phyloP scores from a whole-genome alignment of 2,329 filamentous ascomycete species.

The Karstenula rhodostoma region DNA sequence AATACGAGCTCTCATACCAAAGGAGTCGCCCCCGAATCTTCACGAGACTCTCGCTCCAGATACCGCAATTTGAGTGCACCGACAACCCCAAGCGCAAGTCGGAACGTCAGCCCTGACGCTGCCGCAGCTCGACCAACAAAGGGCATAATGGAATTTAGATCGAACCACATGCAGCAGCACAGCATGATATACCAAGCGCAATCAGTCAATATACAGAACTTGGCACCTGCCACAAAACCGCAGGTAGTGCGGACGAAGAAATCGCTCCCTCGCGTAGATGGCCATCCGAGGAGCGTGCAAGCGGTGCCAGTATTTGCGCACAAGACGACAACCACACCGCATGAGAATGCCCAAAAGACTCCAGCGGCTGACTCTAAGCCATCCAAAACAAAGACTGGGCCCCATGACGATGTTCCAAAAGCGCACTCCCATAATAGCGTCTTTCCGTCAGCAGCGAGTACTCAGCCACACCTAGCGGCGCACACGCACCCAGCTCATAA shows the following conservation, averaged over 20 bases:
- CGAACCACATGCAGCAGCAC: slow-evolving; percentile 10
- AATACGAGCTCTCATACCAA: background rate
- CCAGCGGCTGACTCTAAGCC: background rate
- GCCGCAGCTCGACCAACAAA: slow-evolving; percentile 11
- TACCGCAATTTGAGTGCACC: slow-evolving; percentile 24
- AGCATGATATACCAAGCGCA: slow-evolving; percentile 11
- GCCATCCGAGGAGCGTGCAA: background rate
- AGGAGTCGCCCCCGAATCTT: background rate
- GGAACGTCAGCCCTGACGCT: slow-evolving; percentile 15
- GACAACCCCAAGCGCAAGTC: slow-evolving; percentile 15
- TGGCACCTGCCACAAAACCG: slow-evolving; percentile 11
- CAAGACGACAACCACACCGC: background rate
- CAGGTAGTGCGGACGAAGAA: slow-evolving; percentile 15
- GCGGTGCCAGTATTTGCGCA: slow-evolving; percentile 13
- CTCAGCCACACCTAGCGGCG: slow-evolving; percentile 6
- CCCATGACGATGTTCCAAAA: background rate
- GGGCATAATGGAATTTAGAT: background rate
- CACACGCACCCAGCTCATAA: slow-evolving; percentile 12
- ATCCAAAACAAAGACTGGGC: background rate
- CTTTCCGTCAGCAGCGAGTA: slow-evolving; percentile 3
- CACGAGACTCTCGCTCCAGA: slow-evolving; percentile 23
- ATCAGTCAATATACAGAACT: slow-evolving; percentile 10
- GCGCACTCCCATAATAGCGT: background rate
- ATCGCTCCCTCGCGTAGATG: slow-evolving; percentile 25
- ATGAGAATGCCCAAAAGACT: background rate